Conservation (phyloP, 2,329 filamentous ascomycete genomes). For the Phialemonium atrogriseum region DNA sequence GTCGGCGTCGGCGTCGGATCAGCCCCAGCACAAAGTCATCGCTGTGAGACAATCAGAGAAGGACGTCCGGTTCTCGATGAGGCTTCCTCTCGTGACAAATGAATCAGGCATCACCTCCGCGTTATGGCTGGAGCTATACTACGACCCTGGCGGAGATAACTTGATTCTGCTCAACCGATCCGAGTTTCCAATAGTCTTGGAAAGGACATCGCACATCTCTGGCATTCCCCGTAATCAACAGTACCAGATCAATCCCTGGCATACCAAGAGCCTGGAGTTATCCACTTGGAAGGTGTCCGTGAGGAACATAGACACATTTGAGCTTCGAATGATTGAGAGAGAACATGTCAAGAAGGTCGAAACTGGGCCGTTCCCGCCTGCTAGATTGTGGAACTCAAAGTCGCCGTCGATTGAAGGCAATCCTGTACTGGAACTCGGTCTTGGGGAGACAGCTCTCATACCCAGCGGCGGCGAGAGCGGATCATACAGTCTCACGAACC, state of each 20-base stretch:
- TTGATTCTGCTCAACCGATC: slow-evolving; percentile 49
- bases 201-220: slow-evolving; percentile 32
- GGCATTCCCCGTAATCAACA: slow-evolving; percentile 23
- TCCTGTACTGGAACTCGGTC: slow-evolving; percentile 41
- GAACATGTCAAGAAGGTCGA: too few relatives aligned
- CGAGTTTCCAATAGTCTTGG: slow-evolving; percentile 44
- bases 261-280: slow-evolving; percentile 38
- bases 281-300: slow-evolving; percentile 51
- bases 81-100: slow-evolving; percentile 40
- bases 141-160: slow-evolving; percentile 50
- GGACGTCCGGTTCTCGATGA: slow-evolving; percentile 52
- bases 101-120: slow-evolving; percentile 35
- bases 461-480: slow-evolving; percentile 42
- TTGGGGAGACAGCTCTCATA: slow-evolving; percentile 40
- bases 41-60: slow-evolving; percentile 52
- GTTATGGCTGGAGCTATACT: slow-evolving; percentile 52
- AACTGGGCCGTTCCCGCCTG: too few relatives aligned
- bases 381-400: too few relatives aligned
- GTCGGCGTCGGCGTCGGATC: slow-evolving; percentile 40
- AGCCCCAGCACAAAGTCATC: slow-evolving; percentile 47
- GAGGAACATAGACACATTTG: slow-evolving; percentile 39
- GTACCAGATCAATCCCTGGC: slow-evolving; percentile 29
- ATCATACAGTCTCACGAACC: slow-evolving; percentile 46
- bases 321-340: slow-evolving; percentile 50
- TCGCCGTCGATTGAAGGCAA: slow-evolving; percentile 39